These are phyloP conservation scores for Xerocomellus dryophilus DNA, from an alignment of 768 basidiomycete species.

Conservation along the genomic window DNA sequence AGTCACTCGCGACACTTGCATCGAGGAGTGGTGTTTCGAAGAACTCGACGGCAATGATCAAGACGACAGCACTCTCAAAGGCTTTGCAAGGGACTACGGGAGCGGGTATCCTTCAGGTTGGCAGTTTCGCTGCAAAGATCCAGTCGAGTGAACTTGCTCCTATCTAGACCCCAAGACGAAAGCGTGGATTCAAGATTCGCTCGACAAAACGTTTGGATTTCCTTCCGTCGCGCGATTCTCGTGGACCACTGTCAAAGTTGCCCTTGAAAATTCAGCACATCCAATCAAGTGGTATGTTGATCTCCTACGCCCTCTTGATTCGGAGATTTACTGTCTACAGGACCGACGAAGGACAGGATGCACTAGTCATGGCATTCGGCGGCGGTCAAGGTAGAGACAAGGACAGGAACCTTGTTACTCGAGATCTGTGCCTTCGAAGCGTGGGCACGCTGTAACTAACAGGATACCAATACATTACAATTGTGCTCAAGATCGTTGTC, in stretches of 20 bases:
- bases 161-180: constrained; percentile 87
- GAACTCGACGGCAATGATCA: constrained; percentile 41
- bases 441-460: constrained; percentile 54
- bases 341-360: constrained; percentile 81
- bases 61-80: not conserved
- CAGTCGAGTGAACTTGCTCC: not conserved
- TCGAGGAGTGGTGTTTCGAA: constrained; percentile 83
- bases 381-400: constrained; percentile 69
- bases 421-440: constrained; percentile 70
- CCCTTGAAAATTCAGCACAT: constrained; percentile 78
- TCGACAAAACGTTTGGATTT: constrained; percentile 90
- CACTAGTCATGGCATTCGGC: constrained; percentile 73
- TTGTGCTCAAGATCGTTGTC: not conserved
- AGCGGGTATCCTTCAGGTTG: constrained; percentile 91
- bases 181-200: constrained; percentile 70
- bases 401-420: constrained; percentile 66
- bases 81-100: constrained; percentile 48
- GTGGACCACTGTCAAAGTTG: constrained; percentile 89
- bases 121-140: not conserved
- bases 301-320: not conserved
- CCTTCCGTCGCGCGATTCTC: constrained; percentile 90
- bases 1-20: constrained; percentile 88
- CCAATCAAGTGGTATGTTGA: constrained; percentile 69
- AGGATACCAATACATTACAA: constrained; percentile 15
- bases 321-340: constrained; percentile 37